Evolutionary conservation across 1,284 basidiomycete genomes (phyloP).

Genomic region (Golubevia sp.): DNA sequence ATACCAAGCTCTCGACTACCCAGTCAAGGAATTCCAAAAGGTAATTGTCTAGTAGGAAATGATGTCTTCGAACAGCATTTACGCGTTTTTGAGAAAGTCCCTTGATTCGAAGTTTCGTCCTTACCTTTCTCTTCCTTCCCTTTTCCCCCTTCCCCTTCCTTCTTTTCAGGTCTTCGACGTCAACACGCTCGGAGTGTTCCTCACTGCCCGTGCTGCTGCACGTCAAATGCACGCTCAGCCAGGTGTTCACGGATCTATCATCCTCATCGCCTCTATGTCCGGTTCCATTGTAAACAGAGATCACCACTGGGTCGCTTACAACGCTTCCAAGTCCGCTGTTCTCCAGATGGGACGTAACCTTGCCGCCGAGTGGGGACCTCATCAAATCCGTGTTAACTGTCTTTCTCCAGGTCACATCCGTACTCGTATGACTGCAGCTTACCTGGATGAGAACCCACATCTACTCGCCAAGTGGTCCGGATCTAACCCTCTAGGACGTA

Average conservation of each 20-base stretch:
- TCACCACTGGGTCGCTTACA: conserved; percentile 75
- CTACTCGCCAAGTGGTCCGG: conserved; percentile 74
- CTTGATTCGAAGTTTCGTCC: no score
- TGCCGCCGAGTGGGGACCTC: conserved; percentile 77
- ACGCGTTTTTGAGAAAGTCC: no score
- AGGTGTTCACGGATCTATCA: conserved; percentile 76
- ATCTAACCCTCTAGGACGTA: conserved; percentile 75
- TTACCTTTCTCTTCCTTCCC: no score
- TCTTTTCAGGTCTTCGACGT: conserved; percentile 62
- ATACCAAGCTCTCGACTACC: conserved; percentile 72
- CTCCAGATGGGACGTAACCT: conserved; percentile 81
- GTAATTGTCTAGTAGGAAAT: conserved; percentile 66
- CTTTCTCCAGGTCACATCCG: conserved; percentile 77
- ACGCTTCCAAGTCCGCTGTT: conserved; percentile 79
- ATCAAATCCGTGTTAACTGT: conserved; percentile 76
- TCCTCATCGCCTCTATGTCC: conserved; percentile 83
- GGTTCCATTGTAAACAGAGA: conserved; percentile 80
- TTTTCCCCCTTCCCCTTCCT: no score
- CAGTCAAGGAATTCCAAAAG: conserved; percentile 73
- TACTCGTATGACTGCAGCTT: conserved; percentile 76
- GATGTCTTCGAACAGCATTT: no score
- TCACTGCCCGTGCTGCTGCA: conserved; percentile 78
- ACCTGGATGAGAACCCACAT: conserved; percentile 73
- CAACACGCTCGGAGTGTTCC: conserved; percentile 77
- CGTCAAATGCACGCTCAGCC: conserved; percentile 73